phyloP scores from a whole-genome alignment of 78 protist genomes.

The Dictyostelium firmibasis region DNA sequence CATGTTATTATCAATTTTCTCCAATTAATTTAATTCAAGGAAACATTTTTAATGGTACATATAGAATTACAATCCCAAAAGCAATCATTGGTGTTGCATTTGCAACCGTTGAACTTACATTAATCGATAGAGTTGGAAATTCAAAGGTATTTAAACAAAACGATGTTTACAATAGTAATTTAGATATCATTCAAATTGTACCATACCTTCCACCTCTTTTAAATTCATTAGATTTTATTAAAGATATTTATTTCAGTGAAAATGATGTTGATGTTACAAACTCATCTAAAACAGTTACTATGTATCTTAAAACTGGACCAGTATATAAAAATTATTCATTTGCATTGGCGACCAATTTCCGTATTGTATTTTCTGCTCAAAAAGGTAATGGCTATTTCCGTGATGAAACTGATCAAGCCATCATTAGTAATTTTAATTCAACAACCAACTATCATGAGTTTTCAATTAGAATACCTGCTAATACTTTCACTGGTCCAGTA shows the following conservation, averaged over 20 bases:
- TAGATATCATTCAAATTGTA: not conserved
- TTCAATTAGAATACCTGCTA: not conserved
- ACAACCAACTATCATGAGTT: not conserved
- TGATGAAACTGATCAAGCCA: not conserved
- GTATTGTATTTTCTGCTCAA: not conserved
- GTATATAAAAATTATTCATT: not conserved
- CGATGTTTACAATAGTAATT: not conserved
- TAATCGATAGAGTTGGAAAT: not conserved
- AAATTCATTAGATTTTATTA: not conserved
- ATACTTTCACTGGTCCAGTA: not conserved
- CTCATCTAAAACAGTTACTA: not conserved
- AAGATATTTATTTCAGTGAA: not conserved
- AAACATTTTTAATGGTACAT: not conserved
- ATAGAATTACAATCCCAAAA: not conserved
- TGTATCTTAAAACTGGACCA: not conserved
- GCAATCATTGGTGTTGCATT: not conserved
- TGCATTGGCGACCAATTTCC: not conserved
- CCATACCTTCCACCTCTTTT: not conserved
- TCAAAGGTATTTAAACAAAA: not conserved
- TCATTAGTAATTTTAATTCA: not conserved
- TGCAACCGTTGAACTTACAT: not conserved
- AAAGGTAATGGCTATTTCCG: not conserved
- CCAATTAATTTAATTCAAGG: not conserved
- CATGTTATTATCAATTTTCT: not conserved
- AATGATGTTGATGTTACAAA: not conserved